Evolutionary conservation across 805 yeast genomes (phyloP).

Genomic region (Huiozyma sinensis): DNA sequence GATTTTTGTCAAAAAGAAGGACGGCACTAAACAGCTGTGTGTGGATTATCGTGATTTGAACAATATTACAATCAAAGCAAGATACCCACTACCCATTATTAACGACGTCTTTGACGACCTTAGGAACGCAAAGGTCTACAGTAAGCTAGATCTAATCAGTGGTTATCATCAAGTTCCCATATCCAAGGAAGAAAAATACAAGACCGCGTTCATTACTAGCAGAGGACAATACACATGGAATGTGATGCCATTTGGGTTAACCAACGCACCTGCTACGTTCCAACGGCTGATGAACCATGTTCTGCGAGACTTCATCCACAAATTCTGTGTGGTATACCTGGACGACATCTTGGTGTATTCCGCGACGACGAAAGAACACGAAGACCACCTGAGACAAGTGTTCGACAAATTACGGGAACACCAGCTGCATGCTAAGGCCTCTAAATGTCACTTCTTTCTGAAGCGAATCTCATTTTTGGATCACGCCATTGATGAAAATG

Average conservation of each 20-base stretch:
- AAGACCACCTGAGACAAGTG: not conserved
- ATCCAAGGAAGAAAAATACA: constrained; percentile 1
- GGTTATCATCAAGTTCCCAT: constrained; percentile 10
- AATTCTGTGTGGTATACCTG: not conserved
- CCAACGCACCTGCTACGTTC: constrained; percentile 1
- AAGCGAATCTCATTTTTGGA: not conserved
- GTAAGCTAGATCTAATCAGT: constrained; percentile 7
- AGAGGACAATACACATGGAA: constrained; percentile 1
- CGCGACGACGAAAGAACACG: not conserved
- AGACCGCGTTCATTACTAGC: constrained; percentile 6
- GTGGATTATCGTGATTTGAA: constrained; percentile 8
- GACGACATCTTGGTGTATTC: constrained; percentile 1
- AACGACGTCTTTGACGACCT: constrained; percentile 2
- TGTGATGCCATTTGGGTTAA: constrained; percentile 4
- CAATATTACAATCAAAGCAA: constrained; percentile 3
- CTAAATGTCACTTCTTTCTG: not conserved
- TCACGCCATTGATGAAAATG: not conserved
- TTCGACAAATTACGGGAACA: not conserved
- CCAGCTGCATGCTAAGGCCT: not conserved
- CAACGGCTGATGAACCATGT: not conserved
- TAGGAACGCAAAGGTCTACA: constrained; percentile 2
- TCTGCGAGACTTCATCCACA: not conserved
- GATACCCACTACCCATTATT: constrained; percentile 6
- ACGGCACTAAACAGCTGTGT: constrained; percentile 6
- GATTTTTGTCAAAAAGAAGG: constrained; percentile 9